phyloP scores from a whole-genome alignment of 768 basidiomycete genomes.

The Tricholomella constricta region DNA sequence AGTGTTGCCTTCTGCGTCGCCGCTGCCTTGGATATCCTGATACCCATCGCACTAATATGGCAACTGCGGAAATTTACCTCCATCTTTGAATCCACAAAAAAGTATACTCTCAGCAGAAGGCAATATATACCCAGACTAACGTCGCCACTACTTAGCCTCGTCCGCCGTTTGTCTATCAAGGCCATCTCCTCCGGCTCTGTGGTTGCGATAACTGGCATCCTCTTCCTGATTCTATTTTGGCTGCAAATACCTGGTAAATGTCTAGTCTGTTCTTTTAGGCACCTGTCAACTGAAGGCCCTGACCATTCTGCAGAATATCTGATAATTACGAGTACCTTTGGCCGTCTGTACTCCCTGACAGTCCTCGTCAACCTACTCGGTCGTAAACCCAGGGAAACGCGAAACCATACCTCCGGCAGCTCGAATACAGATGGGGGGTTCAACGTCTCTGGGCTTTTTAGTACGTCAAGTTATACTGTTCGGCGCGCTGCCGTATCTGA shows the following conservation, averaged over 20 bases:
- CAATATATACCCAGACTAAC: neutral
- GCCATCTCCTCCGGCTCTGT: constrained; percentile 10
- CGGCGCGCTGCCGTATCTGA: neutral
- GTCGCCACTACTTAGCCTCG: constrained; percentile 1
- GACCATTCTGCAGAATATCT: constrained; percentile 4
- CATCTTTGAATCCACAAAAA: constrained; percentile 10
- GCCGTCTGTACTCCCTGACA: constrained; percentile 16
- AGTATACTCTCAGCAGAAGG: neutral
- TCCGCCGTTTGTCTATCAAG: constrained; percentile 8
- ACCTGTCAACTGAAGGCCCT: neutral
- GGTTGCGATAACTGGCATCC: constrained; percentile 4
- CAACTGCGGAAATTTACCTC: constrained; percentile 9
- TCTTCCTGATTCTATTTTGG: constrained; percentile 11
- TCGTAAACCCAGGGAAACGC: constrained; percentile 33
- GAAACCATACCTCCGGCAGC: neutral
- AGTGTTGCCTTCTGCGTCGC: constrained; percentile 9
- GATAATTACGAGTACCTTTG: constrained; percentile 8
- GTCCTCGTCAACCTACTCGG: constrained; percentile 10
- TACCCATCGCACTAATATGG: constrained; percentile 13
- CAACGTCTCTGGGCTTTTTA: neutral
- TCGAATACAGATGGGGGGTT: neutral
- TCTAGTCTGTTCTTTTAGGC: neutral
- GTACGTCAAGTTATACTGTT: neutral
- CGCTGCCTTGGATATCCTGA: constrained; percentile 7
- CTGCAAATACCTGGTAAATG: neutral